These are phyloP conservation scores for Plasmodium sp. DNA, from an alignment of 169 alveolate species.

Conservation along the genomic window DNA sequence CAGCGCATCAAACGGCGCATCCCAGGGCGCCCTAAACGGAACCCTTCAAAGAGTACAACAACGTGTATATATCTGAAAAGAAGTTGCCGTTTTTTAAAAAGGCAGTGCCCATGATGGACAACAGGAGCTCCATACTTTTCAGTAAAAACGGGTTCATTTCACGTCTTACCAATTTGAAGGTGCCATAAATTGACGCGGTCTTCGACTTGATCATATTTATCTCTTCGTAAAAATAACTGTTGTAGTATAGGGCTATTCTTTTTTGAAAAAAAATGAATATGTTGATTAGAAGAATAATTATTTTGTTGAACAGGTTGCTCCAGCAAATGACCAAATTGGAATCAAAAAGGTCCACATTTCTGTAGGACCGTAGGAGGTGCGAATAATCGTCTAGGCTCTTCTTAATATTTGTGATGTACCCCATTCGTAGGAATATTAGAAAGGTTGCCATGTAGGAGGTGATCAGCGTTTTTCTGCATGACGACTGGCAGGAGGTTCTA, in stretches of 20 bases:
- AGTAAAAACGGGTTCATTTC: constrained; percentile 67
- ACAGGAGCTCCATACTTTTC: constrained; percentile 41
- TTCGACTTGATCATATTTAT: constrained; percentile 22
- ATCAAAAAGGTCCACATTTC: constrained; percentile 55
- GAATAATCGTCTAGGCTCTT: constrained; percentile 47
- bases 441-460: neutral
- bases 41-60: constrained; percentile 46
- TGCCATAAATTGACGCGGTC: neutral
- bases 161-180: constrained; percentile 34
- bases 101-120: constrained; percentile 12
- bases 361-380: constrained; percentile 10
- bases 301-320: constrained; percentile 56
- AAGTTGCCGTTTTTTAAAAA: constrained; percentile 36
- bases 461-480: neutral
- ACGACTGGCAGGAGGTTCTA: neutral
- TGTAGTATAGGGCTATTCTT: constrained; percentile 11
- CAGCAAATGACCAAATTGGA: constrained; percentile 65
- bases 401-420: constrained; percentile 13
- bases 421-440: constrained; percentile 16
- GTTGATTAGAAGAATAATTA: constrained; percentile 58
- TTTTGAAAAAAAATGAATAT: constrained; percentile 54
- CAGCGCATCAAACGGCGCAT: neutral
- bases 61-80: constrained; percentile 39
- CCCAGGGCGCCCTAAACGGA: constrained; percentile 1
- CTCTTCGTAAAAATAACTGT: constrained; percentile 73